These are phyloP conservation scores for Glycyrrhiza uralensis DNA, from an alignment of 306 rosid species.

Conservation along the genomic window DNA sequence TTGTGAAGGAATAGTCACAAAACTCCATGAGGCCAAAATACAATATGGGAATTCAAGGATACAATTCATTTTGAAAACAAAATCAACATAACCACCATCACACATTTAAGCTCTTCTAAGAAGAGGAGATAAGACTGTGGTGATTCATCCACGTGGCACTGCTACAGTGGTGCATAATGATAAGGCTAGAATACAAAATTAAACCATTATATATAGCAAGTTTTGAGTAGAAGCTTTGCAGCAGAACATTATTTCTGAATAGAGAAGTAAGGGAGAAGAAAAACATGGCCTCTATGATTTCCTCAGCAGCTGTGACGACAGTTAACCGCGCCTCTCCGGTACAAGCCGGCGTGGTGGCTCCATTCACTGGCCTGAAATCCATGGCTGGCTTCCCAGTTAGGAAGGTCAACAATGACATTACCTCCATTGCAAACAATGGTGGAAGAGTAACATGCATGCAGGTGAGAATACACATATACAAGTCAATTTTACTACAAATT, in stretches of 20 bases:
- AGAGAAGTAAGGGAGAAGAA: slow-evolving; percentile 2
- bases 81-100: slow-evolving; percentile 34
- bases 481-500: no score
- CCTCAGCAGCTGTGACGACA: slow-evolving; percentile 48
- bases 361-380: slow-evolving; percentile 70
- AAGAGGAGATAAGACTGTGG: slow-evolving; percentile 44
- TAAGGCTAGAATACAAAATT: slow-evolving; percentile 31
- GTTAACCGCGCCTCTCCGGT: slow-evolving; percentile 43
- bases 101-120: slow-evolving; percentile 20
- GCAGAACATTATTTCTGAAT: neutral
- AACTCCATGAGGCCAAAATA: slow-evolving; percentile 20
- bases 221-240: neutral
- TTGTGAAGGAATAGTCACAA: slow-evolving; percentile 8
- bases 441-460: slow-evolving; percentile 68
- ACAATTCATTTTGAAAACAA: neutral
- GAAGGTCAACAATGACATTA: slow-evolving; percentile 58
- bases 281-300: slow-evolving; percentile 56
- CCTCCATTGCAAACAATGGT: slow-evolving; percentile 64
- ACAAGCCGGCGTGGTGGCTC: slow-evolving; percentile 58
- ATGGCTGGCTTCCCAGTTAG: slow-evolving; percentile 46
- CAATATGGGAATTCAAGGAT: neutral
- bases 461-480: slow-evolving; percentile 35
- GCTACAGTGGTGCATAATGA: slow-evolving; percentile 25
- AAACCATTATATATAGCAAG: slow-evolving; percentile 33
- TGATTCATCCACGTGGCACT: slow-evolving; percentile 45